phyloP scores from a whole-genome alignment of 345 rosid species.

The Sonneratia caseolaris region DNA sequence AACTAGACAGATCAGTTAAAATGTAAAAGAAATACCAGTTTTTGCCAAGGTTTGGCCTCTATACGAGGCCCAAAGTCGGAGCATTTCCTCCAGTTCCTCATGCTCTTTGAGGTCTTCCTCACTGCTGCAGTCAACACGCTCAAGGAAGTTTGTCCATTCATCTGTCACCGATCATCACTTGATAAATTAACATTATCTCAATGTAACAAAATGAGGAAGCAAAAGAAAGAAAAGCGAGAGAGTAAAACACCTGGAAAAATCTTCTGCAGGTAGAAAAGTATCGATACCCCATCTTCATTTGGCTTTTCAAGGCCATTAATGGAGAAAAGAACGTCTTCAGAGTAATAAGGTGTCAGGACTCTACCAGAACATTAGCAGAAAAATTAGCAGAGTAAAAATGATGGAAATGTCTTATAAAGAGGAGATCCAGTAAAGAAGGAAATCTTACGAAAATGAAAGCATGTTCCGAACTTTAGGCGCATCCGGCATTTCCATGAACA shows the following conservation, averaged over 20 bases:
- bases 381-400: neutral
- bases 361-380: conserved; percentile 21
- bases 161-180: conserved; percentile 26
- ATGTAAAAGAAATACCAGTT: conserved; percentile 47
- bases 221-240: conserved; percentile 5
- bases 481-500: conserved; percentile 94
- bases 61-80: conserved; percentile 95
- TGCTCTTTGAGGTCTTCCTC: conserved; percentile 66
- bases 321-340: conserved; percentile 88
- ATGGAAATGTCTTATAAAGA: neutral
- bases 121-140: conserved; percentile 41
- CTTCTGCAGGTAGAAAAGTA: conserved; percentile 88
- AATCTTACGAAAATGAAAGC: conserved; percentile 97
- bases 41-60: conserved; percentile 95
- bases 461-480: conserved; percentile 99
- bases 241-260: conserved; percentile 72
- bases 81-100: conserved; percentile 58
- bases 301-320: conserved; percentile 52
- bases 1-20: too few species aligned
- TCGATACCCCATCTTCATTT: conserved; percentile 98
- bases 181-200: neutral
- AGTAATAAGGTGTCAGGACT: conserved; percentile 88
- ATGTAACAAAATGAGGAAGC: neutral
- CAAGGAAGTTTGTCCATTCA: conserved; percentile 95
- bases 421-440: conserved; percentile 6